Conservation (phyloP, 116 monocot species). For the Papilionanthe hybrid region DNA sequence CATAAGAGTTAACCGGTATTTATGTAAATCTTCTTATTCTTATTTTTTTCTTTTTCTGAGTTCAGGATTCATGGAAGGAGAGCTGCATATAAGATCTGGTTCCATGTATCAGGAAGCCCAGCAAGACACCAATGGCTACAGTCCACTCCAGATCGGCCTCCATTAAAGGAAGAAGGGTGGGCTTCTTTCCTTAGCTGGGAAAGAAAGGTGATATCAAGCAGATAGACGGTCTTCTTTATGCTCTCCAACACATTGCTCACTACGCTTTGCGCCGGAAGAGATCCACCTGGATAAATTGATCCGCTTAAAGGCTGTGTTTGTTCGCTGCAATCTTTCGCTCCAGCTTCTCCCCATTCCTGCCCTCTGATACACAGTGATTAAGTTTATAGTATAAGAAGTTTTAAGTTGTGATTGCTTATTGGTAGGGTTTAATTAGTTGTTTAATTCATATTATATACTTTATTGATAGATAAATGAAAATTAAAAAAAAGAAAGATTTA, state of each 20-base stretch:
- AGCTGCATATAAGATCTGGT: constrained; percentile 42
- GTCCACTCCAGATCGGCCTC: constrained; percentile 34
- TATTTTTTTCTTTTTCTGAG: background rate
- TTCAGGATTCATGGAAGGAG: background rate
- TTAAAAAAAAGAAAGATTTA: too few relatives aligned
- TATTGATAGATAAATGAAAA: background rate
- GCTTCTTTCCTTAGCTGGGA: constrained; percentile 8
- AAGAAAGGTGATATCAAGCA: constrained; percentile 21
- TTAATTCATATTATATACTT: too few relatives aligned
- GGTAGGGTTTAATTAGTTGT: too few relatives aligned
- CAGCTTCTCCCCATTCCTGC: constrained; percentile 34
- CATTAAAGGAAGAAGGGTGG: constrained; percentile 34
- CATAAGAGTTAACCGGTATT: too few relatives aligned
- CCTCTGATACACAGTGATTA: constrained; percentile 14
- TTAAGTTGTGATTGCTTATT: too few relatives aligned
- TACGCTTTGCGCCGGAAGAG: constrained; percentile 26
- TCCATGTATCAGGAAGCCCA: constrained; percentile 52
- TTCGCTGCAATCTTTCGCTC: constrained; percentile 18
- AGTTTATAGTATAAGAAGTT: too few relatives aligned
- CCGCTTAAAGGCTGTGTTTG: constrained; percentile 28
- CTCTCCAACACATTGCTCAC: constrained; percentile 22
- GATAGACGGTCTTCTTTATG: constrained; percentile 28
- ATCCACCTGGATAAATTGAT: constrained; percentile 20
- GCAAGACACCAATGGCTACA: constrained; percentile 37
- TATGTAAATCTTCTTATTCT: too few relatives aligned